Percentiles rank a stretch among this genome's conserved stretches.
Evolutionary conservation across 257 asterid genomes (phyloP).

Genomic region (Capsicum pubescens): DNA sequence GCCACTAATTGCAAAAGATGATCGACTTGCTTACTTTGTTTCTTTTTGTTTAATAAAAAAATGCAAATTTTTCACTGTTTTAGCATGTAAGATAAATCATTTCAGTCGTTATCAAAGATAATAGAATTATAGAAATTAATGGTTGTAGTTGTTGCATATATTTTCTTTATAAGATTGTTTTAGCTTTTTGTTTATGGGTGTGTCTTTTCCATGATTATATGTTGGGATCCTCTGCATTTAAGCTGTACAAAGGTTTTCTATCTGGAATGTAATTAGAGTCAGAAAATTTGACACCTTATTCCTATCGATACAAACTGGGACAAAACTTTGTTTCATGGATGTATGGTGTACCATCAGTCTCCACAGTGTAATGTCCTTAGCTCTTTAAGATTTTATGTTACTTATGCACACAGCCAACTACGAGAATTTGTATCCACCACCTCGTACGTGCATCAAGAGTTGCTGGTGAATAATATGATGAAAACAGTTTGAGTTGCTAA

Average conservation of each 20-base stretch:
- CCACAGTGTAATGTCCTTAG: background rate
- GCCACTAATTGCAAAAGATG: conserved; percentile 32
- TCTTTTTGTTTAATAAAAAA: background rate
- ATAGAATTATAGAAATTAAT: background rate
- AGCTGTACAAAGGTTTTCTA: background rate
- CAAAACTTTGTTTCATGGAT: background rate
- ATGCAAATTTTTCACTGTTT: background rate
- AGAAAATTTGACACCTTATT: background rate
- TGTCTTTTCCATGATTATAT: background rate
- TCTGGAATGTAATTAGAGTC: conserved; percentile 9
- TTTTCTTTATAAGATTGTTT: background rate
- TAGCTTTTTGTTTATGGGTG: background rate
- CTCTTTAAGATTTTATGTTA: conserved; percentile 12
- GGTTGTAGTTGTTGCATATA: background rate
- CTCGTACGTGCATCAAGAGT: conserved; percentile 9
- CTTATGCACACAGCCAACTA: conserved; percentile 4
- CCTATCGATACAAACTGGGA: background rate
- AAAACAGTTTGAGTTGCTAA: conserved; percentile 6
- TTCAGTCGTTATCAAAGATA: background rate
- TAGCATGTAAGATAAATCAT: conserved; percentile 1
- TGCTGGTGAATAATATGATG: background rate
- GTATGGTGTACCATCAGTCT: background rate
- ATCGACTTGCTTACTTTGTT: background rate
- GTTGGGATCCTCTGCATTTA: conserved; percentile 19
- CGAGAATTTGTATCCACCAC: conserved; percentile 23